These are phyloP conservation scores for Eucalyptus virginea DNA, from an alignment of 345 rosid species.

Conservation along the genomic window DNA sequence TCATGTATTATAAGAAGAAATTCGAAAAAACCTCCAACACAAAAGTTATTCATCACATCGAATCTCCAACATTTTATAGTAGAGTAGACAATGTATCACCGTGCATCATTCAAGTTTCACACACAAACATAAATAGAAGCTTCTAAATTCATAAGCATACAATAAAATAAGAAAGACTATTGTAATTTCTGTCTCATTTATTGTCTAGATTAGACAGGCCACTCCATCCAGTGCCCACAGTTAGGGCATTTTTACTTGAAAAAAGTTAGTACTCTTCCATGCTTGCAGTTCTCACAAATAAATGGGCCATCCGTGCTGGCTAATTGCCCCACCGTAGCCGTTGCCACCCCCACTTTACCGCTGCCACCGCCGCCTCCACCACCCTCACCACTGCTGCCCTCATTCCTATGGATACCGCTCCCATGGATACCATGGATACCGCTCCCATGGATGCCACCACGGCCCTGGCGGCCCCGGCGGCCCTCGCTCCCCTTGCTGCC, in stretches of 20 bases:
- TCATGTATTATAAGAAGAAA: neutral
- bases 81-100: neutral
- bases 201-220: neutral
- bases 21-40: neutral
- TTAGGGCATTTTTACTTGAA: no score
- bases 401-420: no score
- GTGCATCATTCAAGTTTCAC: neutral
- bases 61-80: neutral
- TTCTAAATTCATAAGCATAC: neutral
- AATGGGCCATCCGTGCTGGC: no score
- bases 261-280: no score
- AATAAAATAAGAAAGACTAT: neutral
- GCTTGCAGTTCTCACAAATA: no score
- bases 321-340: rapidly evolving
- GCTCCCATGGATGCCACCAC: no score
- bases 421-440: no score
- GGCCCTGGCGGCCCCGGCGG: rapidly evolving
- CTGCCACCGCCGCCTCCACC: no score
- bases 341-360: no score
- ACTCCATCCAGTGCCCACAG: no score
- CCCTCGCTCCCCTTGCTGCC: no score
- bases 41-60: neutral
- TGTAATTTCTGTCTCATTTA: neutral
- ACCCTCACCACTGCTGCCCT: no score
- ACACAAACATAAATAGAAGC: neutral